Evolutionary conservation across 2,329 filamentous ascomycete species (phyloP).

Genomic region (Zarea fungicola): DNA sequence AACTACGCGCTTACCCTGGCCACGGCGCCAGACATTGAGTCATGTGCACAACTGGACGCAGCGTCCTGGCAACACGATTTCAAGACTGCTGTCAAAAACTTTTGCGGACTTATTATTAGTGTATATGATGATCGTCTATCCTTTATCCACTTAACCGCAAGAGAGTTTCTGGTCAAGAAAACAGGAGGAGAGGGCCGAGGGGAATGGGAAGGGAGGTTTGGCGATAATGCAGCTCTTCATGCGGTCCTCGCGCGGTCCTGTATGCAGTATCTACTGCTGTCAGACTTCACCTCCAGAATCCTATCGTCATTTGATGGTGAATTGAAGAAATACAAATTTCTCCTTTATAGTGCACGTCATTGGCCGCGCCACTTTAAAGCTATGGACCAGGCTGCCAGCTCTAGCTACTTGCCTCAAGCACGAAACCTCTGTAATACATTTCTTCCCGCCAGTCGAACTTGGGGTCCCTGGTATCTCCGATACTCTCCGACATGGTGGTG

Average conservation of each 20-base stretch:
- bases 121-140: background rate
- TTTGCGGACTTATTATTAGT: background rate
- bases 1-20: background rate
- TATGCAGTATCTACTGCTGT: background rate
- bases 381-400: background rate
- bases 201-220: background rate
- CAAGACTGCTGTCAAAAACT: background rate
- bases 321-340: background rate
- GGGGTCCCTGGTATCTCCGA: background rate
- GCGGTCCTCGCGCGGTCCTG: background rate
- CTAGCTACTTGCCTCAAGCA: background rate
- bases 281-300: background rate
- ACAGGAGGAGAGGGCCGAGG: background rate
- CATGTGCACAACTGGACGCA: background rate
- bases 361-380: background rate
- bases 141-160: slow-evolving; percentile 5
- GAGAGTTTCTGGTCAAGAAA: background rate
- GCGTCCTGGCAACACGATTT: background rate
- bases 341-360: background rate
- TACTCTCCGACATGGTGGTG: no score
- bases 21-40: background rate
- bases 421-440: background rate
- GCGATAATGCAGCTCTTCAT: background rate
- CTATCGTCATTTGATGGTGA: background rate
- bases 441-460: background rate